These are phyloP conservation scores for Lycium ferocissimum DNA, from an alignment of 257 asterid species.

Conservation along the genomic window DNA sequence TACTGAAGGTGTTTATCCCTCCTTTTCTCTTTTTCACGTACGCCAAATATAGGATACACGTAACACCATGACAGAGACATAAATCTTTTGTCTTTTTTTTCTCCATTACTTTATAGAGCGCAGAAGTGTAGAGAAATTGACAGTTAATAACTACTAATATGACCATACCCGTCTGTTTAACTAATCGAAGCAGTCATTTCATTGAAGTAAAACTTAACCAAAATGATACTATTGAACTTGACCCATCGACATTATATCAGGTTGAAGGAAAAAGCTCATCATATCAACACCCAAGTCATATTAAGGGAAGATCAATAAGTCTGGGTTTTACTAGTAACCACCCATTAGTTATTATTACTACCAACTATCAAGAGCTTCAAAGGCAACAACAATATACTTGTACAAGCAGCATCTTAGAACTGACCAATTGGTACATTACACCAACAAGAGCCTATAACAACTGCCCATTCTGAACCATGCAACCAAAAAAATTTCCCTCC, in stretches of 20 bases:
- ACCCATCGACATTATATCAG: background rate
- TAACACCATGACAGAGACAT: background rate
- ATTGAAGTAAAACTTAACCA: background rate
- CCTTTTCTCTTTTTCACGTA: too few relatives aligned
- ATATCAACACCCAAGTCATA: background rate
- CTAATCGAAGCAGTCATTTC: background rate
- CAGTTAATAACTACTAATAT: background rate
- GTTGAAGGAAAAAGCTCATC: background rate
- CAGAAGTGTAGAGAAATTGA: background rate
- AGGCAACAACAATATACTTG: background rate
- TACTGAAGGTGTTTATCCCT: too few relatives aligned
- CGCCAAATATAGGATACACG: too few relatives aligned
- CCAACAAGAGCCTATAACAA: background rate
- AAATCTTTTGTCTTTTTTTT: background rate
- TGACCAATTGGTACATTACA: background rate
- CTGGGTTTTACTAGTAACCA: background rate
- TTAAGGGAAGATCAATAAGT: background rate
- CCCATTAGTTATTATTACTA: background rate
- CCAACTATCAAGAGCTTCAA: background rate
- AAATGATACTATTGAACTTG: background rate
- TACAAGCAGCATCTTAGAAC: background rate
- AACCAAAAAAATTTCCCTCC: background rate
- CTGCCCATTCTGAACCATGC: background rate
- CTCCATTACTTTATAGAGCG: background rate
- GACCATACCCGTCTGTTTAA: background rate